Base-by-base conservation (phyloP, 2,329 filamentous ascomycete species). In the Xylariaceae sp. region DNA sequence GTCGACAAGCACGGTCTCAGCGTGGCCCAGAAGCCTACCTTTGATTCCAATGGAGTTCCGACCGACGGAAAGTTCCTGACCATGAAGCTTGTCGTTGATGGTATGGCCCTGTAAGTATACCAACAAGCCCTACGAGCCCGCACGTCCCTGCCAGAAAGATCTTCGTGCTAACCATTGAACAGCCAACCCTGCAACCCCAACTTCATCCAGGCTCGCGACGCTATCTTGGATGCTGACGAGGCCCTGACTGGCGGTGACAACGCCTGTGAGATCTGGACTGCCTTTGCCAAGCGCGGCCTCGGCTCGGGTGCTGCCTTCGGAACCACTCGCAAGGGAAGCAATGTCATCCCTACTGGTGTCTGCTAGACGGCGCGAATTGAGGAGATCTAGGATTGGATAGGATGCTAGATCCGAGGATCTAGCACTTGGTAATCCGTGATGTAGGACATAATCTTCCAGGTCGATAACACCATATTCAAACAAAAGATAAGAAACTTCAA, bases 1-100 rank as follows among this genome's bases (percentile, higher is more conserved):
- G 79, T 81, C 52, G 80, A 81, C 61, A 78, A 78, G 68, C 68
- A 79, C 64, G 80, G 80, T 53, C 79, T 79, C 71, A 79, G 77
- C 57, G 71, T 74, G 50, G 73, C 62, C 0, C 61, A 64, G 23
- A 67, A 68, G 40, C 78, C 79, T 0, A 67, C 68, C 12, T 76
- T 80, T 52, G 63, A 69, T 48, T 29, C 53, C 16, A 71, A 74
- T n/a, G 78, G 78, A 8, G 73, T 81, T 1, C 79, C 79, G 0
- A 76, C 73, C 6, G 78, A 80, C 56, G 79, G 79, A 7, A 77
- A 77, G 59, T 81, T 77, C 62, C 67, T 82, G 16, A 67, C 75
- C 7, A 74, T 82, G 74, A 81, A 81, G 73, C 67, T 82, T 11
- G 76, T 81, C 3, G 46, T 79, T 23, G 79, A 81, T 49, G 78